Evolutionary conservation across 768 basidiomycete species (phyloP), one percentile per base, ranked within the genome.

Genomic region (Boletus tylopilopsis): DNA sequence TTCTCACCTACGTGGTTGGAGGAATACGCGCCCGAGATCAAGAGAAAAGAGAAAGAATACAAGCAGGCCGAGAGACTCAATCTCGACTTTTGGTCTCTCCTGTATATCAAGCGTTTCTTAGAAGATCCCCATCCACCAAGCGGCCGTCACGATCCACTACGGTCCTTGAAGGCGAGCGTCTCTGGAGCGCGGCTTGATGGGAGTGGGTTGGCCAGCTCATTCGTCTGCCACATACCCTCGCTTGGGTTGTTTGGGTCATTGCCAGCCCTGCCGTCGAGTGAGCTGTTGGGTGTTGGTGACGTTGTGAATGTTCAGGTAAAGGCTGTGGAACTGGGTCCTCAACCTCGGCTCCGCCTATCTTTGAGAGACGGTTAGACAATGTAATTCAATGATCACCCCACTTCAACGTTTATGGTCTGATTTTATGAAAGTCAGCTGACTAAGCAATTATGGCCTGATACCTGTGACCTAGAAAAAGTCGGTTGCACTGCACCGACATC

Each of bases 1-100:
- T 84, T 87, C 58, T 70, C 71, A 25, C 41, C 57, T 3, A 68
- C 71, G 25, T 76, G 75, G 65, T 57, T 90, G 60, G 63, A 68
- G 58, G 64, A 61, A 11, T 72, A 79, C 47, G 73, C 68, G 9
- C 55, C 67, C 2, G 63, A 76, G 33, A 59, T 77, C 32, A 64
- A 61, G 38, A 56, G 59, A 24, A 62, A 58, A 37, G 79, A 82
- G 46, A 64, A 57, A 30, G 57, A 64, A 27, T 42, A 56, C 36
- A 69, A 63, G 46, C 61, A 67, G 6, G 55, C 63, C 7, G 61
- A 71, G 19, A 55, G 60, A 18, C 56, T 52, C 2, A 72, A 80
- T 46, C 35, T 65, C 21, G 52, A 45, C 38, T 72, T 70, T 56
- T 81, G 79, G 78, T 64, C 69, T 15, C 50, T 70, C 42, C 43